Evolutionary conservation across 345 rosid species (phyloP).

Genomic region (Eucalyptus coolabah): DNA sequence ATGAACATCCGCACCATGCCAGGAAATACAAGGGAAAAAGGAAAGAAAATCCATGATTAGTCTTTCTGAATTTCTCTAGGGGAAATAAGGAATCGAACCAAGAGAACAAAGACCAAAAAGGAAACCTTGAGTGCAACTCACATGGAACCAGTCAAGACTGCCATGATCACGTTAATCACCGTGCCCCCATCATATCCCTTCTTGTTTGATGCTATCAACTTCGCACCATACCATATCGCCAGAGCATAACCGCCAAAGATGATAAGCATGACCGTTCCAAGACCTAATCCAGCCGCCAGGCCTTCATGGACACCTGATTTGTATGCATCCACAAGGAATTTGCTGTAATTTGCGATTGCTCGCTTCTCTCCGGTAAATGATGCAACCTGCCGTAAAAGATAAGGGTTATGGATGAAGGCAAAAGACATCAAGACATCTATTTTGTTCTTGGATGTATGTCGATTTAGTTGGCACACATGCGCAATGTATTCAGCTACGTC

Average conservation of each 20-base stretch:
- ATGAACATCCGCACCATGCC: background rate
- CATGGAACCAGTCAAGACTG: slow-evolving; percentile 74
- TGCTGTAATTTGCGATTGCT: slow-evolving; percentile 47
- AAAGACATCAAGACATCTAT: background rate
- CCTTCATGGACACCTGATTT: slow-evolving; percentile 56
- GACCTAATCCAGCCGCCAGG: slow-evolving; percentile 47
- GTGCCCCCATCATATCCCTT: slow-evolving; percentile 62
- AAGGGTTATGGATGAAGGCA: slow-evolving; percentile 22
- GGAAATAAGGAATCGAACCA: background rate
- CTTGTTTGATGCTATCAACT: slow-evolving; percentile 29
- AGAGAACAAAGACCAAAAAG: background rate
- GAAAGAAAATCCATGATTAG: background rate
- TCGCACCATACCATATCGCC: slow-evolving; percentile 75
- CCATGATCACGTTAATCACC: slow-evolving; percentile 54
- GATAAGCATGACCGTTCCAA: slow-evolving; percentile 31
- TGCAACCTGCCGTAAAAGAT: slow-evolving; percentile 50
- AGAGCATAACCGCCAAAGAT: slow-evolving; percentile 43
- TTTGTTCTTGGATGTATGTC: background rate
- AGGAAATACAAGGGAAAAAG: background rate
- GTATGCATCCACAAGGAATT: slow-evolving; percentile 49
- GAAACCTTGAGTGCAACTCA: slow-evolving; percentile 7
- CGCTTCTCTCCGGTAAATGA: slow-evolving; percentile 85
- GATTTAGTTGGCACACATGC: background rate
- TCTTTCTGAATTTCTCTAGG: background rate
- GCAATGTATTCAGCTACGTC: background rate